Evolutionary conservation across 768 basidiomycete genomes (phyloP), one percentile per base, ranked within the genome.

Genomic region (Agaricus subrufescens): DNA sequence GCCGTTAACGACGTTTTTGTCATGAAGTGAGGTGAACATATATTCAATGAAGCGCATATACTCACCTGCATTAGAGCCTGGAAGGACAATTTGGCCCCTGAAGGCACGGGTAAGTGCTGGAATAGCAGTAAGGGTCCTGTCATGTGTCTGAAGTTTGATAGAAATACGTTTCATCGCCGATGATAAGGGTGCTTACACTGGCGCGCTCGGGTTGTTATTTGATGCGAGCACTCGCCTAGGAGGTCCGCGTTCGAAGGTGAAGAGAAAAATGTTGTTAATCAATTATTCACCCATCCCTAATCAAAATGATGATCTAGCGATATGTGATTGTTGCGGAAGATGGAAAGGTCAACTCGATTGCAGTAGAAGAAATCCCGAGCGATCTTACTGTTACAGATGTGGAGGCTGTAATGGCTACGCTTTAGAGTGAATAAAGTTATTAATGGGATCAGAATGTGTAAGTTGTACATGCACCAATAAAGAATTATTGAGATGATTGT

Each of bases 1-100:
- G 74, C 84, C 26, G 85, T 90, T 55, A 94, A 94, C 67, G 92
- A 95, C 66, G 77, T 79, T 6, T 94, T 88, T 63, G 87, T 89
- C 45, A 82, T 77, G 56, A 80, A 84, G 77, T 80, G 54, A 54
- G 75, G 51, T 23, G 27, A 15, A 50, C 14, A 25, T 30, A 10
- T 27, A 12, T 4, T 11, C 9, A 14, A 26, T 11, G 12, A 34
- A 34, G 19, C 9, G n/a, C 45, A 52, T 31, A 58, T 30, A 52
- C 40, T n/a, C 30, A 43, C 9, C 27, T 11, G 46, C 38, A 26
- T 12, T 52, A 86, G 85, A 59, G 86, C 85, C 34, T 88, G 85
- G 86, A 88, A 86, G 64, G 77, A 81, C 27, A 72, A 78, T 25
- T 71, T 89, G 39, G 82, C 82, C 2, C 77, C 81, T 2, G 65